Percentiles rank a stretch among this genome's conserved stretches.
phyloP scores from a whole-genome alignment of 2,329 filamentous ascomycete species.

The Blumeriella jaapii region DNA sequence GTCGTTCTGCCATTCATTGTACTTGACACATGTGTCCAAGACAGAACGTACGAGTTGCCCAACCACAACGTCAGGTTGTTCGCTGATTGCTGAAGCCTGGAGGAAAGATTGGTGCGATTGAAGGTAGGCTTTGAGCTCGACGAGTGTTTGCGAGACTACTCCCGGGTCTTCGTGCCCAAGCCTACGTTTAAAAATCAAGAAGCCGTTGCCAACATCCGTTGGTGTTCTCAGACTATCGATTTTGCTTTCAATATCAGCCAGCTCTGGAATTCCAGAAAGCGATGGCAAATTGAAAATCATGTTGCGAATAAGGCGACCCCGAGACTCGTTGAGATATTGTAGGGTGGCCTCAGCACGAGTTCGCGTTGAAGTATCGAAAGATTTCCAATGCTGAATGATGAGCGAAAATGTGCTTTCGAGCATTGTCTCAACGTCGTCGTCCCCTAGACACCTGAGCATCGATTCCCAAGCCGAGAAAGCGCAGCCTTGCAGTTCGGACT shows the following conservation, averaged over 20 bases:
- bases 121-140: constrained; percentile 66
- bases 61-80: constrained; percentile 70
- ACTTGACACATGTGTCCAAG: constrained; percentile 75
- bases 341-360: constrained; percentile 51
- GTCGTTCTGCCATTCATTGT: constrained; percentile 53
- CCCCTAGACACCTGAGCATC: constrained; percentile 63
- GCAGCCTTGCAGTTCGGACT: constrained; percentile 60
- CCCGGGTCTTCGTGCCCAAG: constrained; percentile 74
- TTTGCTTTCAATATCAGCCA: constrained; percentile 55
- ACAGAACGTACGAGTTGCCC: constrained; percentile 62
- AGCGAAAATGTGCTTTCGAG: constrained; percentile 86
- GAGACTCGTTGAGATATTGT: constrained; percentile 28
- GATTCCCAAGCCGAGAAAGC: constrained; percentile 78
- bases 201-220: constrained; percentile 53
- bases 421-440: constrained; percentile 67
- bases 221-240: constrained; percentile 53
- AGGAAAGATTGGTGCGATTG: constrained; percentile 63
- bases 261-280: constrained; percentile 54
- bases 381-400: constrained; percentile 68
- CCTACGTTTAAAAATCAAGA: constrained; percentile 61
- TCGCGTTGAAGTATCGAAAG: constrained; percentile 50
- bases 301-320: constrained; percentile 42
- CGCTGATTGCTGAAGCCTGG: constrained; percentile 67
- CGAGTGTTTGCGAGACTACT: constrained; percentile 71
- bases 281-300: constrained; percentile 70